Evolutionary conservation across 495 filamentous ascomycete species (phyloP).

Genomic region (Annulohypoxylon nitens): DNA sequence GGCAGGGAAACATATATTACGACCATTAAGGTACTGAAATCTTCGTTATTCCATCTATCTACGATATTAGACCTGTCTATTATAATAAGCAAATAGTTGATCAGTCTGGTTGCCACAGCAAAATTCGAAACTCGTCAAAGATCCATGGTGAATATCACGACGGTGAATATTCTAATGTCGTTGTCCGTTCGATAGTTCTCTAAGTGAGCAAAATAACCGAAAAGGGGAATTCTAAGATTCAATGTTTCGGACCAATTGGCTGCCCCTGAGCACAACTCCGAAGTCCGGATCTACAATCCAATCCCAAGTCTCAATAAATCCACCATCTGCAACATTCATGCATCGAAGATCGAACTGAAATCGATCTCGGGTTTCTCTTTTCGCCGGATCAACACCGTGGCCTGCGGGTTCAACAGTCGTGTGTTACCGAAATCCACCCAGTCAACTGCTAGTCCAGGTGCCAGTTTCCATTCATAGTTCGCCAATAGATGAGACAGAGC

Average conservation of each 20-base stretch:
- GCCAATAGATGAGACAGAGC: conserved; percentile 54
- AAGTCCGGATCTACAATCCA: neutral
- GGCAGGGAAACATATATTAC: neutral
- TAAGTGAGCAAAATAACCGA: neutral
- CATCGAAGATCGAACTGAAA: conserved; percentile 15
- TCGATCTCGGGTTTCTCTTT: conserved; percentile 29
- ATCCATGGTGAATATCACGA: neutral
- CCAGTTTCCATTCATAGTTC: conserved; percentile 59
- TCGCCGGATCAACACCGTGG: conserved; percentile 24
- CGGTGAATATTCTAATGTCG: neutral
- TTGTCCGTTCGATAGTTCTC: neutral
- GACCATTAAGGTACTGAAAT: neutral
- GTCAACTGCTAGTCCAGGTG: conserved; percentile 20
- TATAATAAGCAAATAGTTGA: conserved; percentile 2
- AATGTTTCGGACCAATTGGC: neutral
- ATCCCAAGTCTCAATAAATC: neutral
- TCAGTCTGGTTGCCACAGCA: conserved; percentile 2
- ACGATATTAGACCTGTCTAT: neutral
- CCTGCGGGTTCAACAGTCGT: conserved; percentile 1
- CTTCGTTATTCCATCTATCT: neutral
- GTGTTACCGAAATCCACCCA: neutral
- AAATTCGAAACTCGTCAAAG: neutral
- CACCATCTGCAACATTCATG: neutral
- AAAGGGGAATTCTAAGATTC: neutral
- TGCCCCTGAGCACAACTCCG: neutral